Conservation (phyloP, 2,329 filamentous ascomycete species). For the Fusarium temperatum region DNA sequence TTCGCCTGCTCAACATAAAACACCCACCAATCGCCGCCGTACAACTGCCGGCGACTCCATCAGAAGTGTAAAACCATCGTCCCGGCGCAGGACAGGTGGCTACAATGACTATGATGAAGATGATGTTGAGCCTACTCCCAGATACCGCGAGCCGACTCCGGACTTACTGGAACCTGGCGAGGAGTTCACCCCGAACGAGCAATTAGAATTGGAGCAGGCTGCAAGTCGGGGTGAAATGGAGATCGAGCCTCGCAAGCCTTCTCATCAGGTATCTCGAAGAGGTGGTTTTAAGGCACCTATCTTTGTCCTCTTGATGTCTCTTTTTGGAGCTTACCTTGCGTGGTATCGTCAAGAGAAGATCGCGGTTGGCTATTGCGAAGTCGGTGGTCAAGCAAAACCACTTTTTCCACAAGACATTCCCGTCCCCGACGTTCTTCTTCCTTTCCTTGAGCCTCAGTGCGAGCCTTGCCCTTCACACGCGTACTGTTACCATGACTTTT, state of each 20-base stretch:
- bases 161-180: conserved; percentile 74
- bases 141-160: conserved; percentile 45
- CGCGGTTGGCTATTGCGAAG: conserved; percentile 93
- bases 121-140: conserved; percentile 45
- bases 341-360: conserved; percentile 97
- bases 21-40: conserved; percentile 59
- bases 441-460: conserved; percentile 80
- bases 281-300: conserved; percentile 70
- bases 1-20: conserved; percentile 66
- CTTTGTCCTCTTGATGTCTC: conserved; percentile 73
- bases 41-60: conserved; percentile 55
- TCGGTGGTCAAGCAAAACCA: conserved; percentile 70
- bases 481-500: conserved; percentile 82
- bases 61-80: conserved; percentile 55
- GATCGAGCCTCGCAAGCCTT: conserved; percentile 54
- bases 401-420: conserved; percentile 59
- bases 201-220: conserved; percentile 79
- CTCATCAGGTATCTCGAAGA: conserved; percentile 48
- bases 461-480: conserved; percentile 92
- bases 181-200: conserved; percentile 93
- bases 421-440: conserved; percentile 76
- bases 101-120: conserved; percentile 43
- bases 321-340: conserved; percentile 76
- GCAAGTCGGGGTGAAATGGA: conserved; percentile 62
- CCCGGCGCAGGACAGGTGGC: conserved; percentile 54